Evolutionary conservation across 2,329 filamentous ascomycete species (phyloP), one percentile per base, ranked within the genome.

Genomic region (Penicillium brasilianum): DNA sequence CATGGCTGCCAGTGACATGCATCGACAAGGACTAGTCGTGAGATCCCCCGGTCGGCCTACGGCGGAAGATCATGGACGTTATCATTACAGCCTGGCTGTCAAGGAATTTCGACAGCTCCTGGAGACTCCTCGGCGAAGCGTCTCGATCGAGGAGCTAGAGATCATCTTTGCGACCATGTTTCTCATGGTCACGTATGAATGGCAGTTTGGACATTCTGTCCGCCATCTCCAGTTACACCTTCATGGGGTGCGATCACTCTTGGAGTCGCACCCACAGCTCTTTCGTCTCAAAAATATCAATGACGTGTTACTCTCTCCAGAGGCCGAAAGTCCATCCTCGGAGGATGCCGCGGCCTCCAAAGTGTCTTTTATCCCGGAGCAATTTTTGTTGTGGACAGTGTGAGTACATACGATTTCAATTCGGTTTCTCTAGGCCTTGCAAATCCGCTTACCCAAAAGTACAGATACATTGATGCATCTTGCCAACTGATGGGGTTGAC

Each of bases 101-200:
- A 75, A 76, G 63, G 75, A 77, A 56, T 74, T 77, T 37, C 70
- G 75, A 6, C 72, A 77, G 59, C 62, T 73, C 1, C 66, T 77
- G 8, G 74, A 75, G 53, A 70, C 68, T 2, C 69, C 70, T 16
- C 65, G 64, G 16, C 66, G 67, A 7, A 59, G 68, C 7, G 65
- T 74, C n/a, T 72, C 72, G 5, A 59, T 69, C 1, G 60, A 60
- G 20, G 74, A 75, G 49, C 51, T 76, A 7, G 72, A 77, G 58
- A 74, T 69, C 13, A 72, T 77, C 36, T 76, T 77, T 43, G 70
- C 71, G 3, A 75, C 71, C 2, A 75, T 76, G 68, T 77, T 76
- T 25, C 60, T 77, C 36, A 77, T 77, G 72, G 66, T 76, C 16
- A 68, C 67, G 0, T 76, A 74, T 48, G 74, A 76, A 60, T 76